A percentile compares a stretch with the other conserved stretches of the same genome.
These are phyloP conservation scores for Rubus idaeus DNA, from an alignment of 306 rosid genomes.

Conservation along the genomic window DNA sequence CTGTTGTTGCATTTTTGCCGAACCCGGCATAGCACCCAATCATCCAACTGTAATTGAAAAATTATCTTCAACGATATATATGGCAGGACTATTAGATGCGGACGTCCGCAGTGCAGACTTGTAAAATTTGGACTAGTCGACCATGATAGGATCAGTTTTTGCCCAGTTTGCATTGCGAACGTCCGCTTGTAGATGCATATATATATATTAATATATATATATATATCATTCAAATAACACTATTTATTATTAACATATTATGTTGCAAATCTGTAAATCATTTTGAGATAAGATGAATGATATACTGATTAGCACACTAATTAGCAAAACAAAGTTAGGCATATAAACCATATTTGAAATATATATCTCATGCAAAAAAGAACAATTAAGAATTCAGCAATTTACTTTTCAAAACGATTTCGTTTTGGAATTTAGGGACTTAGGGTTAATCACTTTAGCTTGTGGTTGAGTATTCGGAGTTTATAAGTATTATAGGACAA, in stretches of 20 bases:
- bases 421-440: not conserved
- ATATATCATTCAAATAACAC: not conserved
- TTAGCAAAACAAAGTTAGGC: not conserved
- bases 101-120: not conserved
- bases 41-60: slow-evolving; percentile 49
- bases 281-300: not conserved
- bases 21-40: slow-evolving; percentile 76
- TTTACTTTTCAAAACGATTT: not conserved
- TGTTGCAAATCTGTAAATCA: not conserved
- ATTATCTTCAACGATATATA: not conserved
- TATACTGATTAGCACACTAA: not conserved
- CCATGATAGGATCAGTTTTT: not conserved
- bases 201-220: no score
- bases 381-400: not conserved
- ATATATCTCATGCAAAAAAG: not conserved
- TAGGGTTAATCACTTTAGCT: not conserved
- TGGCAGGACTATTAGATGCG: not conserved
- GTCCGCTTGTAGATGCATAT: no score
- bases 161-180: not conserved
- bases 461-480: not conserved
- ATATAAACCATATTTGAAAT: not conserved
- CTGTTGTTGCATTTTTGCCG: slow-evolving; percentile 38
- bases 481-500: not conserved
- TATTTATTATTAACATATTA: no score
- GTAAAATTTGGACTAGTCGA: not conserved